These are phyloP conservation scores for Mortierella sp. DNA, from an alignment of 371 early-diverging fungal species.

Conservation along the genomic window DNA sequence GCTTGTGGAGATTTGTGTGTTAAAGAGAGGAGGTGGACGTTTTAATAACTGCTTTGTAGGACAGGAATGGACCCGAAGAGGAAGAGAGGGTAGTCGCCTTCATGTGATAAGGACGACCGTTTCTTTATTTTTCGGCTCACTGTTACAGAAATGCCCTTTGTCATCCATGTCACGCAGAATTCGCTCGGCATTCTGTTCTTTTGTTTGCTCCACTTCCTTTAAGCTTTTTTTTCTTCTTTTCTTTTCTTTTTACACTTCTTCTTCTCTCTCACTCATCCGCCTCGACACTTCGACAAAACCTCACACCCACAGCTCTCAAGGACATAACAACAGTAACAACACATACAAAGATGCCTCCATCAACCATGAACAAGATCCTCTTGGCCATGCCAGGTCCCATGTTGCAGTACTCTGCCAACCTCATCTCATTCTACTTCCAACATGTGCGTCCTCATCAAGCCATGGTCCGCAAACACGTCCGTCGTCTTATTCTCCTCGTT, in stretches of 20 bases:
- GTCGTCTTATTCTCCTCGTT: slow-evolving; percentile 43
- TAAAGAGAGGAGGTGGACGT: neutral
- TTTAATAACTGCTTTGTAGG: too few relatives aligned
- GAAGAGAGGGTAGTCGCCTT: neutral
- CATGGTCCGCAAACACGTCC: slow-evolving; percentile 42
- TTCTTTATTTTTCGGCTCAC: slow-evolving; percentile 5
- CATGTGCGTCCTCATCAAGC: slow-evolving; percentile 50
- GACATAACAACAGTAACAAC: neutral
- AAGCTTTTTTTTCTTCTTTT: neutral
- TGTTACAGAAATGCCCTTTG: neutral
- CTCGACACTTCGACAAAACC: neutral
- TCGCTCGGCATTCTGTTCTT: neutral
- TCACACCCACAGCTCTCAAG: neutral
- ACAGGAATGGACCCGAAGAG: neutral
- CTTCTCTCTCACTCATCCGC: neutral
- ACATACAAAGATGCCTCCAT: slow-evolving; percentile 38
- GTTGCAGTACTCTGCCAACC: slow-evolving; percentile 48
- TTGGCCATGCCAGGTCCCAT: slow-evolving; percentile 40
- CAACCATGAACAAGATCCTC: slow-evolving; percentile 54
- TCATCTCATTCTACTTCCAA: slow-evolving; percentile 59
- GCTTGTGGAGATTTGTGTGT: neutral
- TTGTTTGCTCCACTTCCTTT: neutral
- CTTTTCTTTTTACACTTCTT: neutral
- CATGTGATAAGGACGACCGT: slow-evolving; percentile 5
- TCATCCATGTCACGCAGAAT: slow-evolving; percentile 5